Percentiles rank a stretch among this genome's conserved stretches.
Evolutionary conservation across 2,329 filamentous ascomycete genomes (phyloP).

Genomic region (Colletotrichum lupini): DNA sequence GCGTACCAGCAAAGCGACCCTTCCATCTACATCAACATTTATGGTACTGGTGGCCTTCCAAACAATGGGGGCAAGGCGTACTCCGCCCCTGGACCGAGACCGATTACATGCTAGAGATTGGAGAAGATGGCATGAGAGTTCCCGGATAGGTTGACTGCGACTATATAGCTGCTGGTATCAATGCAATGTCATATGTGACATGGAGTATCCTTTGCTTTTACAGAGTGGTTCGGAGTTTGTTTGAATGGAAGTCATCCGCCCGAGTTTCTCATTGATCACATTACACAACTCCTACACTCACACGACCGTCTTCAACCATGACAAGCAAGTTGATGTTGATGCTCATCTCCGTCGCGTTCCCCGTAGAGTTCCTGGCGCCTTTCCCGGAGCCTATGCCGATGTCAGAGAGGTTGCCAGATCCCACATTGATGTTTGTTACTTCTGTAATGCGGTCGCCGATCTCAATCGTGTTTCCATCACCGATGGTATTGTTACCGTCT

Average conservation of each 20-base stretch:
- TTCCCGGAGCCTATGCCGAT: neutral
- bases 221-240: neutral
- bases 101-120: slow-evolving; percentile 43
- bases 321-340: neutral
- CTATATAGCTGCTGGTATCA: neutral
- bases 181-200: neutral
- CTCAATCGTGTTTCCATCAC: neutral
- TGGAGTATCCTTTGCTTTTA: too few relatives aligned
- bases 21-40: slow-evolving; percentile 59
- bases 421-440: neutral
- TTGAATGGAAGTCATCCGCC: neutral
- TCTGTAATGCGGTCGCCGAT: neutral
- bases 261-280: neutral
- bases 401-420: neutral
- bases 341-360: neutral
- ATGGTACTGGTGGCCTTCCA: slow-evolving; percentile 52
- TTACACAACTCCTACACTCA: neutral
- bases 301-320: neutral
- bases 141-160: too few relatives aligned
- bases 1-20: slow-evolving; percentile 56
- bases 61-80: slow-evolving; percentile 55
- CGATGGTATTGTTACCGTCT: slow-evolving; percentile 4
- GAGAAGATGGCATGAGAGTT: too few relatives aligned
- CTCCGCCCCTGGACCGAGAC: slow-evolving; percentile 49
- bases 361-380: neutral